Evolutionary conservation across 2,329 filamentous ascomycete genomes (phyloP).

Genomic region (Calycina marina): DNA sequence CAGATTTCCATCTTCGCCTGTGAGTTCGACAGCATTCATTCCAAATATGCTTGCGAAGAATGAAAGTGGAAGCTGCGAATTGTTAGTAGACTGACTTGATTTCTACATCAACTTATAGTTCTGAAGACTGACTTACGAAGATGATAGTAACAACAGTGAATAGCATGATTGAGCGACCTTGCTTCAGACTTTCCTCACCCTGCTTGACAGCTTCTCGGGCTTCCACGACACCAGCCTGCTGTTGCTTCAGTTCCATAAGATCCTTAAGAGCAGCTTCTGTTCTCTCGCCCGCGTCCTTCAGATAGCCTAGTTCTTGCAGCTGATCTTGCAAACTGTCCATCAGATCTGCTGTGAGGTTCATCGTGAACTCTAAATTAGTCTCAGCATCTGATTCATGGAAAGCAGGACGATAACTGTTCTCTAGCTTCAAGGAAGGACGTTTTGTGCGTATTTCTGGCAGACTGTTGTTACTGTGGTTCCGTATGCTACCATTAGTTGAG

Average conservation of each 20-base stretch:
- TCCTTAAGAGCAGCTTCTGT: conserved; percentile 11
- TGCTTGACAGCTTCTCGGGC: conserved; percentile 28
- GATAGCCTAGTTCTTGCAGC: background rate
- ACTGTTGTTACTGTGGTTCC: background rate
- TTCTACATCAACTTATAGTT: background rate
- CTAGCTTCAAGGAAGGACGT: background rate
- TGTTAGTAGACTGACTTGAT: background rate
- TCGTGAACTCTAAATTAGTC: background rate
- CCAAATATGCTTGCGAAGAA: background rate
- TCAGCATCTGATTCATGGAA: background rate
- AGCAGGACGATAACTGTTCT: background rate
- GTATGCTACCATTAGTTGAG: background rate
- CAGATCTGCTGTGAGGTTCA: background rate
- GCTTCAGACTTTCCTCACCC: conserved; percentile 26
- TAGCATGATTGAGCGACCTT: conserved; percentile 18
- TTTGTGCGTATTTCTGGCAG: background rate
- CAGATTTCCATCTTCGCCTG: conserved; percentile 18
- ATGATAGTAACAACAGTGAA: conserved; percentile 1
- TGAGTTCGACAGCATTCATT: conserved; percentile 1
- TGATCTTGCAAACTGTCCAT: background rate
- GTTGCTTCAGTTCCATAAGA: conserved; percentile 29
- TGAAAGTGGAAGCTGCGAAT: conserved; percentile 1
- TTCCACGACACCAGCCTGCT: conserved; percentile 30
- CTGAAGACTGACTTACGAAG: background rate
- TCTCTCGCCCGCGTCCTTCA: background rate